Evolutionary conservation across 331 rosid genomes (phyloP).

Genomic region (Spiraea crenata): DNA sequence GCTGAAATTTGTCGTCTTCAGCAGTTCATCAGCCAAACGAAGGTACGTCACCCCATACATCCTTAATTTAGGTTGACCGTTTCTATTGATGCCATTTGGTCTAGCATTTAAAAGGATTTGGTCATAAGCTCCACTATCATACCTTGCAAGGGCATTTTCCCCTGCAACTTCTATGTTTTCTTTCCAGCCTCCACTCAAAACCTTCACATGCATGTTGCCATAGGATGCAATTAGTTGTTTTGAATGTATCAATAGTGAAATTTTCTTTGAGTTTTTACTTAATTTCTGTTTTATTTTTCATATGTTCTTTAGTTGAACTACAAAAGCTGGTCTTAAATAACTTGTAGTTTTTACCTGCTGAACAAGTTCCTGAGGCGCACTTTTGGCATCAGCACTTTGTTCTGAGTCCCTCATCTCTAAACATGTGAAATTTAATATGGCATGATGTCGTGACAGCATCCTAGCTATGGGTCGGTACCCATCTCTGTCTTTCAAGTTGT

Average conservation of each 20-base stretch:
- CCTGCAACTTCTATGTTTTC: slow-evolving; percentile 80
- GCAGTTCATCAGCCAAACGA: slow-evolving; percentile 59
- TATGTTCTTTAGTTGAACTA: not conserved
- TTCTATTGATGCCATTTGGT: slow-evolving; percentile 63
- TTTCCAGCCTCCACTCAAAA: slow-evolving; percentile 65
- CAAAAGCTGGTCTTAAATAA: not conserved
- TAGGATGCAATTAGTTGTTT: not conserved
- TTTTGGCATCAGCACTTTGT: slow-evolving; percentile 56
- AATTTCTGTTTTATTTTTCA: not conserved
- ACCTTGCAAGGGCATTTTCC: slow-evolving; percentile 86
- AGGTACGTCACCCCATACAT: slow-evolving; percentile 83
- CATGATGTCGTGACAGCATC: slow-evolving; percentile 65
- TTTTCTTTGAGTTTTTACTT: not conserved
- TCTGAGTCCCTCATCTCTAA: slow-evolving; percentile 87
- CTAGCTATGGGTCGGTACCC: slow-evolving; percentile 81
- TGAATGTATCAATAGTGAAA: not conserved
- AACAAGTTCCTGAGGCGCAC: slow-evolving; percentile 79
- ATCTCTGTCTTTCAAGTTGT: slow-evolving; percentile 70
- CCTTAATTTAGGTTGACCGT: slow-evolving; percentile 46
- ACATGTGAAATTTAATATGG: slow-evolving; percentile 74
- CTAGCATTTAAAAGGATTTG: slow-evolving; percentile 88
- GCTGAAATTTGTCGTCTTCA: slow-evolving; percentile 45
- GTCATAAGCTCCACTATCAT: slow-evolving; percentile 57
- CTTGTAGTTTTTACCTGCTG: slow-evolving; percentile 55
- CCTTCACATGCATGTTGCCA: slow-evolving; percentile 39